phyloP scores from a whole-genome alignment of 768 basidiomycete species.

The Trichaptum fuscoviolaceum region DNA sequence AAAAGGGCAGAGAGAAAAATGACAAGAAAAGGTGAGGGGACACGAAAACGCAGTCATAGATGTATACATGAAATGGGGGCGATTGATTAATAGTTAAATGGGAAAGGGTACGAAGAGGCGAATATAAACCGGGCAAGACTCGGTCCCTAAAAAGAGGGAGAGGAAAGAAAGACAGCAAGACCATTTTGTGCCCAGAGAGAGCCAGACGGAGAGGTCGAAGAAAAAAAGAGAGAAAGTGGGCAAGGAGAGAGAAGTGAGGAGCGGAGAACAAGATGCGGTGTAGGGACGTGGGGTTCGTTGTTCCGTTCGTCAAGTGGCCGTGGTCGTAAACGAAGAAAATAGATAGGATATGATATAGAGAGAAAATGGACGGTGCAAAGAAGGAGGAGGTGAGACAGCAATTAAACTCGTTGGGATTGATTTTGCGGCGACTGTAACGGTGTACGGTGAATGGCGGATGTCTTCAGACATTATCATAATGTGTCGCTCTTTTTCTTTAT shows the following conservation, averaged over 20 bases:
- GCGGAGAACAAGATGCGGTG: background rate
- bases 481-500: background rate
- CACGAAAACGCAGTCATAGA: background rate
- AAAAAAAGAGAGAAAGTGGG: background rate
- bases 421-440: too few species aligned
- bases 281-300: too few species aligned
- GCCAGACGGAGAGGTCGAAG: too few species aligned
- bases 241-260: background rate
- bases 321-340: background rate
- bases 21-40: background rate
- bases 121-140: background rate
- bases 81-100: background rate
- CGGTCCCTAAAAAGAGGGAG: background rate
- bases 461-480: too few species aligned
- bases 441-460: too few species aligned
- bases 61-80: background rate
- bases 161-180: background rate
- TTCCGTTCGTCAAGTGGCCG: too few species aligned
- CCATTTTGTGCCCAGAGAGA: too few species aligned
- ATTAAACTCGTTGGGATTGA: background rate
- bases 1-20: background rate
- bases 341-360: constrained; percentile 1
- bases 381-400: background rate
- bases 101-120: background rate
- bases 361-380: too few species aligned